Percentiles rank a stretch among this genome's conserved stretches.
Evolutionary conservation across 2,329 filamentous ascomycete species (phyloP).

Genomic region (Fusarium anguioides): DNA sequence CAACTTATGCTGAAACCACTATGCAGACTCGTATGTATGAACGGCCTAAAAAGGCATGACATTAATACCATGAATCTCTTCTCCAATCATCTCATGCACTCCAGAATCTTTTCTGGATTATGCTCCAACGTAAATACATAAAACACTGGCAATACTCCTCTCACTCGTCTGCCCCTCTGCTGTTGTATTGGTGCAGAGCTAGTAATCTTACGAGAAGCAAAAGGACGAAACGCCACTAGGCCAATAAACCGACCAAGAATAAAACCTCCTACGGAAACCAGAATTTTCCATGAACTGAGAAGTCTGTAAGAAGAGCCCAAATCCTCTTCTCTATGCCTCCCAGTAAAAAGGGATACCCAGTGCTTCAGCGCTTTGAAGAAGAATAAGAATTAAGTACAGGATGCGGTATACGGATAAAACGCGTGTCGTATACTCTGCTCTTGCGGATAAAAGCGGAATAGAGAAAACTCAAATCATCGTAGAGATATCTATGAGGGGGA

Average conservation of each 20-base stretch:
- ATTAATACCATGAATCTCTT: constrained; percentile 26
- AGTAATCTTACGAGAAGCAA: constrained; percentile 38
- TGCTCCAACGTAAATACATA: constrained; percentile 28
- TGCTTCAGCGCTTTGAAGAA: constrained; percentile 29
- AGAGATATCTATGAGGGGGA: constrained; percentile 40
- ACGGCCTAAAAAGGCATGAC: constrained; percentile 6
- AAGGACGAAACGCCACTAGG: constrained; percentile 20
- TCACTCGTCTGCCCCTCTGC: constrained; percentile 9
- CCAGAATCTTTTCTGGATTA: constrained; percentile 16
- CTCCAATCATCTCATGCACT: constrained; percentile 17
- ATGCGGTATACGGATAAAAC: constrained; percentile 27
- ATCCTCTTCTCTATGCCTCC: constrained; percentile 14
- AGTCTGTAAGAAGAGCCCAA: constrained; percentile 11
- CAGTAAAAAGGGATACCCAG: constrained; percentile 23
- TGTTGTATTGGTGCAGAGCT: constrained; percentile 15
- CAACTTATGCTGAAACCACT: background rate
- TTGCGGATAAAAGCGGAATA: constrained; percentile 5
- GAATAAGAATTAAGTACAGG: constrained; percentile 42
- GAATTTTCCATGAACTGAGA: constrained; percentile 26
- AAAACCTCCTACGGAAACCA: constrained; percentile 19
- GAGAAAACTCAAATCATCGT: constrained; percentile 21
- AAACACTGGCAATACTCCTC: constrained; percentile 5
- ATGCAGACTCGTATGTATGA: background rate
- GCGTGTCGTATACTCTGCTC: constrained; percentile 29
- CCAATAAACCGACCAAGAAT: constrained; percentile 19